These are phyloP conservation scores for Diaporthe sp. DNA, from an alignment of 2,329 filamentous ascomycete species.

Conservation along the genomic window DNA sequence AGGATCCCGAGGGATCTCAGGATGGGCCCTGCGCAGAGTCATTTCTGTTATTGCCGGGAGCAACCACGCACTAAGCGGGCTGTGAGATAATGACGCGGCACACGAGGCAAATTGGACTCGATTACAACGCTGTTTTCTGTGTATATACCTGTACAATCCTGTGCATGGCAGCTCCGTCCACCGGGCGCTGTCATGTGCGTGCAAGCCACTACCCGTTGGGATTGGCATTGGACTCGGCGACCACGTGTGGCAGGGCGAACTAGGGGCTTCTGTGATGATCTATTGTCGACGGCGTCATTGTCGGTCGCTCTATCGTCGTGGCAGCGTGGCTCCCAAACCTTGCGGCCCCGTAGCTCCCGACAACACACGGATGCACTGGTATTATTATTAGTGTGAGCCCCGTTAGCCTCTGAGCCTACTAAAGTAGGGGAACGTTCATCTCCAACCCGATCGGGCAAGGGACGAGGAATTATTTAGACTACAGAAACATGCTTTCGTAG, in stretches of 20 bases:
- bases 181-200: neutral
- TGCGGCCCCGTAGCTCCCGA: conserved; percentile 7
- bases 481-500: conserved; percentile 23
- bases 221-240: neutral
- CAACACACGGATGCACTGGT: conserved; percentile 2
- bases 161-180: neutral
- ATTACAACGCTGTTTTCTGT: neutral
- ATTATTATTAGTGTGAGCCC: neutral
- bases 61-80: conserved; percentile 8
- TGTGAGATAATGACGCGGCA: conserved; percentile 16
- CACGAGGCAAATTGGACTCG: conserved; percentile 15
- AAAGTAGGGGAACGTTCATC: neutral
- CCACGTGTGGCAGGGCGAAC: neutral
- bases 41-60: conserved; percentile 9
- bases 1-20: conserved; percentile 12
- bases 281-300: conserved; percentile 15
- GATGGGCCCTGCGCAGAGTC: conserved; percentile 22
- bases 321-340: too few relatives aligned
- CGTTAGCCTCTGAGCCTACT: neutral
- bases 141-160: neutral
- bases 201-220: neutral
- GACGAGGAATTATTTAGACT: neutral
- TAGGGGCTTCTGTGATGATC: neutral
- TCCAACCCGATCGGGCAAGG: neutral
- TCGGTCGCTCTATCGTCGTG: neutral